A percentile compares a stretch with the other conserved stretches of the same genome.
phyloP scores from a whole-genome alignment of 2,329 filamentous ascomycete species.

The Byssoonygena ceratinophila region DNA sequence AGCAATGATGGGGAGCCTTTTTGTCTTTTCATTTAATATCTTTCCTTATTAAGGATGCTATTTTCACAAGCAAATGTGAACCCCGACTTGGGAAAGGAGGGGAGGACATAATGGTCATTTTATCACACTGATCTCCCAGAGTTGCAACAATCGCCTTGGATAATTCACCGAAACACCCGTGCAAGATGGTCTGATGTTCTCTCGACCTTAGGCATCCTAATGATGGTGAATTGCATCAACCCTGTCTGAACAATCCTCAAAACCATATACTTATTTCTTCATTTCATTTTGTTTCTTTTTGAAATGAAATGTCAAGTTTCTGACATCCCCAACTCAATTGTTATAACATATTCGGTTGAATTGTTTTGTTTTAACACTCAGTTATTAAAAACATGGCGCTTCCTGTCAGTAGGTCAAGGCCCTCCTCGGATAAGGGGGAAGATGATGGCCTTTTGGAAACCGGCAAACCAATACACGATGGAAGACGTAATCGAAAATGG shows the following conservation, averaged over 20 bases:
- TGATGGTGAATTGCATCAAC: no score
- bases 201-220: no score
- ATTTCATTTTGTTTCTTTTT: no score
- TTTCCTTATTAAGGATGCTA: neutral
- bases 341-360: no score
- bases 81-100: neutral
- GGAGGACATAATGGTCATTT: neutral
- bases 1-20: no score
- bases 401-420: no score
- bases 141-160: neutral
- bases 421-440: neutral
- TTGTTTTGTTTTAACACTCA: no score
- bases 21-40: neutral
- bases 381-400: neutral
- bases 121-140: neutral
- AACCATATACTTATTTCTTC: no score
- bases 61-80: neutral
- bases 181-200: no score
- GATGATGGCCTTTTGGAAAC: neutral
- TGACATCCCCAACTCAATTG: no score
- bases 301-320: no score
- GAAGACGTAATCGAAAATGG: neutral
- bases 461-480: neutral
- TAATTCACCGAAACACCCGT: neutral
- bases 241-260: no score